These are phyloP conservation scores for Schrenkiella parvula DNA, from an alignment of 345 rosid genomes.

Conservation along the genomic window DNA sequence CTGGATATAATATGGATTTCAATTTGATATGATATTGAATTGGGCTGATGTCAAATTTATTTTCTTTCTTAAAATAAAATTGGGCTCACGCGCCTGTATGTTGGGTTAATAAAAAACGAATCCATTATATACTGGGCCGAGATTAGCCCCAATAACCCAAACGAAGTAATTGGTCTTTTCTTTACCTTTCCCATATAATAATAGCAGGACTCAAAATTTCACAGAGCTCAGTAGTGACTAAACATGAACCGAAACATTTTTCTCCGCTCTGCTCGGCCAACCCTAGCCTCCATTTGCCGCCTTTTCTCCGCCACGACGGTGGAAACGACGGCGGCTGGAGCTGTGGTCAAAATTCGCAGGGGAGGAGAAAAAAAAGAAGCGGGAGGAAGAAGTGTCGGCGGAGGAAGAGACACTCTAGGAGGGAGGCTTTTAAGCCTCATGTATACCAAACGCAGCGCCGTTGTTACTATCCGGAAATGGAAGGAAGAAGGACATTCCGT, in stretches of 20 bases:
- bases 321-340: not conserved
- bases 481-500: slow-evolving; percentile 59
- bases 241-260: slow-evolving; percentile 32
- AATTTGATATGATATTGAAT: no score
- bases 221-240: not conserved
- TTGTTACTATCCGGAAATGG: slow-evolving; percentile 59
- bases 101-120: not conserved
- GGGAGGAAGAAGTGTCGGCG: not conserved
- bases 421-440: slow-evolving; percentile 59
- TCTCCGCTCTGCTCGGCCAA: slow-evolving; percentile 34
- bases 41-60: not conserved
- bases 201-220: not conserved
- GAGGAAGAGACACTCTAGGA: slow-evolving; percentile 56
- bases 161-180: not conserved
- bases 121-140: not conserved
- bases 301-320: slow-evolving; percentile 38
- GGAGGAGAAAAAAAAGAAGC: slow-evolving; percentile 4
- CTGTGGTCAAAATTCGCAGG: not conserved
- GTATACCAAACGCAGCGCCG: slow-evolving; percentile 76
- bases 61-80: no score
- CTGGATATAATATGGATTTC: no score
- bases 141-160: not conserved
- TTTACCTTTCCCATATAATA: not conserved
- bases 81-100: not conserved
- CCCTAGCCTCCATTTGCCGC: slow-evolving; percentile 36